A percentile compares a stretch with the other conserved stretches of the same genome.
These are phyloP conservation scores for Hymenoscyphus occultus DNA, from an alignment of 2,329 filamentous ascomycete genomes.

Conservation along the genomic window DNA sequence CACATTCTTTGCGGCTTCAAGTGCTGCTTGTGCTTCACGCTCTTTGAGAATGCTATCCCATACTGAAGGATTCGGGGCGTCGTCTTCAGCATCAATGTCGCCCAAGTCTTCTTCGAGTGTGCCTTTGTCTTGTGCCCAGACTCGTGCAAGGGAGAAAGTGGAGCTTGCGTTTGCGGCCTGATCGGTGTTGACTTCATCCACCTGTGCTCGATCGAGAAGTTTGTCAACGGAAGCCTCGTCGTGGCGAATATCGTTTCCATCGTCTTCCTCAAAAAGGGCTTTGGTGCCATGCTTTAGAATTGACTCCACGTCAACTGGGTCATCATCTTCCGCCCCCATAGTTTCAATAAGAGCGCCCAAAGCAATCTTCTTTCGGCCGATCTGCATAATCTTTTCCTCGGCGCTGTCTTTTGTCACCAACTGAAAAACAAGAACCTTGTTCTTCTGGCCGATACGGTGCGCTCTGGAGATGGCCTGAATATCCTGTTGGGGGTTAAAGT, in stretches of 20 bases:
- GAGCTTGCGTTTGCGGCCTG: conserved; percentile 66
- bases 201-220: conserved; percentile 80
- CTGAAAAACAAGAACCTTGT: conserved; percentile 94
- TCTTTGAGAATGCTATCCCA: conserved; percentile 91
- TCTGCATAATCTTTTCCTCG: conserved; percentile 95
- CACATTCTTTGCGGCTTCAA: conserved; percentile 63
- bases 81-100: conserved; percentile 49
- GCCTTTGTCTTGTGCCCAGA: conserved; percentile 84
- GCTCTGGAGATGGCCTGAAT: conserved; percentile 92
- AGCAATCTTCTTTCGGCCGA: conserved; percentile 93
- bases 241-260: conserved; percentile 73
- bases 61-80: conserved; percentile 57
- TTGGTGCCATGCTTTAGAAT: conserved; percentile 85
- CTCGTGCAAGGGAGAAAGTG: conserved; percentile 83
- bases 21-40: conserved; percentile 74
- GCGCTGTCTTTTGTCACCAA: conserved; percentile 84
- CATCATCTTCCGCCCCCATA: conserved; percentile 81
- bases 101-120: conserved; percentile 62
- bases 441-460: conserved; percentile 93
- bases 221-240: conserved; percentile 81
- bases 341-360: conserved; percentile 91
- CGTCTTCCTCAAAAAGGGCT: conserved; percentile 76
- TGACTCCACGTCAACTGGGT: conserved; percentile 76
- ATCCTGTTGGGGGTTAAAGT: conserved; percentile 76
- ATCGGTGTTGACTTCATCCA: conserved; percentile 66